phyloP scores from a whole-genome alignment of 2,329 filamentous ascomycete species.

The Grosmannia serpens region DNA sequence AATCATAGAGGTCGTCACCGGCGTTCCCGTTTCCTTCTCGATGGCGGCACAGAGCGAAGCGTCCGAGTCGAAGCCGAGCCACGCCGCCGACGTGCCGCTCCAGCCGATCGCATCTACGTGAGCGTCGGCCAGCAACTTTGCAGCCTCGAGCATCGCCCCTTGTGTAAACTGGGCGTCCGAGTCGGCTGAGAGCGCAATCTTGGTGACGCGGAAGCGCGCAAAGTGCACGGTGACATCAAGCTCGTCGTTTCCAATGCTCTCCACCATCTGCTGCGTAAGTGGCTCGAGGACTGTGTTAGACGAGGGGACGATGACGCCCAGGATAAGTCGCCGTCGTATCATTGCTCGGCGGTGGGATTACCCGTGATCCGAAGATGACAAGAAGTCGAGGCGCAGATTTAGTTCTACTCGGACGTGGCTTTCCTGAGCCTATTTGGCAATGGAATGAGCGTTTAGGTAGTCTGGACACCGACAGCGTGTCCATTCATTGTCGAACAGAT shows the following conservation, averaged over 20 bases:
- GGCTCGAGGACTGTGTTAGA: slow-evolving; percentile 33
- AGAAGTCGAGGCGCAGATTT: too few species aligned
- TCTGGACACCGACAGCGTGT: too few species aligned
- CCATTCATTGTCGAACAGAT: too few species aligned
- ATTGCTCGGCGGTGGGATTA: neutral
- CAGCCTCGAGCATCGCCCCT: slow-evolving; percentile 20
- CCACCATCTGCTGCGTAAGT: slow-evolving; percentile 25
- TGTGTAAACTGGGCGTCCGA: slow-evolving; percentile 18
- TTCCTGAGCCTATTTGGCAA: too few species aligned
- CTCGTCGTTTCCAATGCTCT: slow-evolving; percentile 11
- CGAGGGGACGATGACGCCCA: slow-evolving; percentile 30
- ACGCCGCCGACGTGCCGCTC: slow-evolving; percentile 25
- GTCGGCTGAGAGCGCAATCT: slow-evolving; percentile 23
- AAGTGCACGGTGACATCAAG: slow-evolving; percentile 26
- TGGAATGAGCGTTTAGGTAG: too few species aligned
- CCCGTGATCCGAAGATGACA: neutral
- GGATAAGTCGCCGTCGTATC: neutral
- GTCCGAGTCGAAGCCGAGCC: slow-evolving; percentile 29
- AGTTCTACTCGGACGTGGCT: too few species aligned
- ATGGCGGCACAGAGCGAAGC: slow-evolving; percentile 25
- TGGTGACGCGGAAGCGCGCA: slow-evolving; percentile 28
- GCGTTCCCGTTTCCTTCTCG: slow-evolving; percentile 22
- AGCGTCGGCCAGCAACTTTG: slow-evolving; percentile 23
- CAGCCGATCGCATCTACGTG: slow-evolving; percentile 26
- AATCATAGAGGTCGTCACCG: slow-evolving; percentile 28